Conservation (phyloP, 73 alveolate genomes). For the Paramecium bursaria region DNA sequence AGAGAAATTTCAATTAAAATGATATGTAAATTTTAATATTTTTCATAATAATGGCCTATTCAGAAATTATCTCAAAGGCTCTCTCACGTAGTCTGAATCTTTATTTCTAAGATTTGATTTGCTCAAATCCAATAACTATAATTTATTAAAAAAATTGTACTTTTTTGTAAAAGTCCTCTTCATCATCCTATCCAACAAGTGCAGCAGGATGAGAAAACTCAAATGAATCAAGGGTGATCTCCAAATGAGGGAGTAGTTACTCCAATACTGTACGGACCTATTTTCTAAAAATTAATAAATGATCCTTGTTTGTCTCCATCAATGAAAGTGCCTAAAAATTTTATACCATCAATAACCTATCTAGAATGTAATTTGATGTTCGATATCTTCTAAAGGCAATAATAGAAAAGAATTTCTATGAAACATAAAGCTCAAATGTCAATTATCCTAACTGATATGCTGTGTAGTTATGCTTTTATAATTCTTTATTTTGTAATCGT, state of each 20-base stretch:
- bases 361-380: conserved; percentile 29
- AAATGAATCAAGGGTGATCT: conserved; percentile 18
- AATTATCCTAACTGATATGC: conserved; percentile 5
- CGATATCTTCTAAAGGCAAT: conserved; percentile 58
- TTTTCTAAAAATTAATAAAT: background rate
- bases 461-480: background rate
- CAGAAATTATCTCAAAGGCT: no score
- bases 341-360: conserved; percentile 20
- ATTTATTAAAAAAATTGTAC: background rate
- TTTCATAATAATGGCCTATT: no score
- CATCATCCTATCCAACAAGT: background rate
- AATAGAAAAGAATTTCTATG: conserved; percentile 34
- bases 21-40: no score
- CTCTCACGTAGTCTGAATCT: no score
- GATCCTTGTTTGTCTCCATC: conserved; percentile 32
- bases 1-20: no score
- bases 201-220: conserved; percentile 42
- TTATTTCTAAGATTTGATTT: no score
- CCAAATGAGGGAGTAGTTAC: conserved; percentile 2
- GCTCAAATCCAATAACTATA: conserved; percentile 20
- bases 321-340: conserved; percentile 5
- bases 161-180: background rate
- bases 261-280: background rate
- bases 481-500: background rate
- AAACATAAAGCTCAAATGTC: conserved; percentile 46